These are phyloP conservation scores for Chondrus crispus DNA, from an alignment of 23 red algal genomes.

Conservation along the genomic window DNA sequence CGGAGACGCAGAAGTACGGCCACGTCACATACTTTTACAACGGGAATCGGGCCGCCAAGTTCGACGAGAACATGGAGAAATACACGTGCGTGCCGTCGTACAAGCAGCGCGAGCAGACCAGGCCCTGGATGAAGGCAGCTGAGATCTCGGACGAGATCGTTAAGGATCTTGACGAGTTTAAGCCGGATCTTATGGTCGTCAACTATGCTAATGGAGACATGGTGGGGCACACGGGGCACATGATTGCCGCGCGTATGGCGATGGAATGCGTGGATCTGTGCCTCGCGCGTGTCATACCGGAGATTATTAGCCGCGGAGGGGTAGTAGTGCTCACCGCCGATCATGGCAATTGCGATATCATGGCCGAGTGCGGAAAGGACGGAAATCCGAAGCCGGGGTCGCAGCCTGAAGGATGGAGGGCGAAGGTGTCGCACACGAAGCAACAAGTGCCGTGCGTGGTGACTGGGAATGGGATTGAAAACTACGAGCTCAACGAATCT, in stretches of 20 bases:
- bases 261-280: conserved; percentile 83
- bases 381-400: conserved; percentile 62
- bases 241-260: conserved; percentile 73
- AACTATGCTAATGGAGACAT: conserved; percentile 92
- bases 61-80: conserved; percentile 75
- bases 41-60: conserved; percentile 80
- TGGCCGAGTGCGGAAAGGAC: conserved; percentile 80
- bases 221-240: conserved; percentile 86
- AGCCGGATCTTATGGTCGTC: conserved; percentile 76
- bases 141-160: conserved; percentile 82
- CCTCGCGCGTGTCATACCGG: conserved; percentile 65
- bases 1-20: conserved; percentile 92
- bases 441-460: conserved; percentile 72
- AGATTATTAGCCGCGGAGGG: conserved; percentile 56
- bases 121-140: conserved; percentile 71
- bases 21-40: conserved; percentile 98
- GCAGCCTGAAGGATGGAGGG: conserved; percentile 84
- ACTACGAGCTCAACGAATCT: conserved; percentile 57
- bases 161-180: conserved; percentile 72
- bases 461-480: conserved; percentile 66
- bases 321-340: conserved; percentile 77
- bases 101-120: conserved; percentile 61
- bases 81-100: conserved; percentile 76
- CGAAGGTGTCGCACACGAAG: conserved; percentile 77
- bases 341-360: conserved; percentile 89